phyloP scores from a whole-genome alignment of 208 protist species.

The Trypanosoma congolense region DNA sequence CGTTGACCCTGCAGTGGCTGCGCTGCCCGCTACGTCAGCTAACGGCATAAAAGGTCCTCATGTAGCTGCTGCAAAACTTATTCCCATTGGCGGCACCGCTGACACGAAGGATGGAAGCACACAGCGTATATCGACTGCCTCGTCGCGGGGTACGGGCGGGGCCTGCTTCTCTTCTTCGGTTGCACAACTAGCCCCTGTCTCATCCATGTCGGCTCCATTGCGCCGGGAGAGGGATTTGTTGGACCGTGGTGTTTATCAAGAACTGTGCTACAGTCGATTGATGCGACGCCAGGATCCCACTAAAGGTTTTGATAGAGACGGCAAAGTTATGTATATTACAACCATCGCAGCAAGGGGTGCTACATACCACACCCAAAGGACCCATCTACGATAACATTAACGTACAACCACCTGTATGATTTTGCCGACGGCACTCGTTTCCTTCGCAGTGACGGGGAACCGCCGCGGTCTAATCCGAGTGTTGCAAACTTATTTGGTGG shows the following conservation, averaged over 20 bases:
- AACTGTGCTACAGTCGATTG: slow-evolving; percentile 33
- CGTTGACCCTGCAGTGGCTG: background rate
- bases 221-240: slow-evolving; percentile 57
- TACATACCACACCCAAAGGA: slow-evolving; percentile 64
- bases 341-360: slow-evolving; percentile 81
- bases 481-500: slow-evolving; percentile 2
- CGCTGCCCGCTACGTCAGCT: background rate
- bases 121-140: background rate
- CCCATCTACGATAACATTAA: slow-evolving; percentile 41
- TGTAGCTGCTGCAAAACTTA: background rate
- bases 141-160: background rate
- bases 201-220: slow-evolving; percentile 24
- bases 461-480: slow-evolving; percentile 28
- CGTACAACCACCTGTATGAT: slow-evolving; percentile 84
- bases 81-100: background rate
- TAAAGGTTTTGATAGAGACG: slow-evolving; percentile 27
- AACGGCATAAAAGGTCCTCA: background rate
- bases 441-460: slow-evolving; percentile 14
- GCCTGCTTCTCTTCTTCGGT: background rate
- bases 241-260: slow-evolving; percentile 35
- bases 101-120: background rate
- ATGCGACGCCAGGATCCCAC: slow-evolving; percentile 41
- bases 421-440: slow-evolving; percentile 80
- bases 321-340: slow-evolving; percentile 77
- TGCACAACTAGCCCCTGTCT: background rate